These are phyloP conservation scores for Mortierella sp. DNA, from an alignment of 371 early-diverging fungal genomes.

Conservation along the genomic window DNA sequence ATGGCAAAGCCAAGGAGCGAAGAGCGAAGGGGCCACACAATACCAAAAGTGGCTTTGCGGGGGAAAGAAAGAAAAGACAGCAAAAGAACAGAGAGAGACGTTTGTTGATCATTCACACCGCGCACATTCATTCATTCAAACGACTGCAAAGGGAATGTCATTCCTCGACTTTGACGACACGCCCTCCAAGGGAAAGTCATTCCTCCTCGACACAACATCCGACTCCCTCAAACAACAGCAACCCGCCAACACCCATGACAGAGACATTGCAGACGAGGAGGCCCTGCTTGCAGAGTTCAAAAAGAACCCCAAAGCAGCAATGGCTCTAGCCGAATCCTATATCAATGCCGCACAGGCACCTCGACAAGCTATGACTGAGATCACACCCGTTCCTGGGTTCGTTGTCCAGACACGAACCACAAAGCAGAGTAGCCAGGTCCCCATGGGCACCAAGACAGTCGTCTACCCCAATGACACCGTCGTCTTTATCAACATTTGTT, in stretches of 20 bases:
- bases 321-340: constrained; percentile 33
- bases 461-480: constrained; percentile 59
- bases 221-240: background rate
- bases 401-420: constrained; percentile 69
- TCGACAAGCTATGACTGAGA: constrained; percentile 39
- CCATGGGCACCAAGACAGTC: constrained; percentile 24
- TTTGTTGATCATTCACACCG: background rate
- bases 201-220: constrained; percentile 16
- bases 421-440: constrained; percentile 28
- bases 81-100: background rate
- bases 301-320: constrained; percentile 42
- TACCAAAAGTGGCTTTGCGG: background rate
- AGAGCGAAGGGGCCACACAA: background rate
- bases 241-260: background rate
- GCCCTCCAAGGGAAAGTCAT: constrained; percentile 10
- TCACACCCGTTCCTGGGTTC: constrained; percentile 70
- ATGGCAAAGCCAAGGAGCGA: too few relatives aligned
- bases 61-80: background rate
- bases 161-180: constrained; percentile 26
- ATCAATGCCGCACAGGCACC: constrained; percentile 37
- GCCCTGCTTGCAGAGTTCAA: constrained; percentile 33
- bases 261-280: constrained; percentile 42
- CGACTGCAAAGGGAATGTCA: constrained; percentile 19
- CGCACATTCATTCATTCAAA: background rate
- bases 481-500: constrained; percentile 83